These are phyloP conservation scores for Purpureocillium lavendulum DNA, from an alignment of 2,329 filamentous ascomycete genomes.

Conservation along the genomic window DNA sequence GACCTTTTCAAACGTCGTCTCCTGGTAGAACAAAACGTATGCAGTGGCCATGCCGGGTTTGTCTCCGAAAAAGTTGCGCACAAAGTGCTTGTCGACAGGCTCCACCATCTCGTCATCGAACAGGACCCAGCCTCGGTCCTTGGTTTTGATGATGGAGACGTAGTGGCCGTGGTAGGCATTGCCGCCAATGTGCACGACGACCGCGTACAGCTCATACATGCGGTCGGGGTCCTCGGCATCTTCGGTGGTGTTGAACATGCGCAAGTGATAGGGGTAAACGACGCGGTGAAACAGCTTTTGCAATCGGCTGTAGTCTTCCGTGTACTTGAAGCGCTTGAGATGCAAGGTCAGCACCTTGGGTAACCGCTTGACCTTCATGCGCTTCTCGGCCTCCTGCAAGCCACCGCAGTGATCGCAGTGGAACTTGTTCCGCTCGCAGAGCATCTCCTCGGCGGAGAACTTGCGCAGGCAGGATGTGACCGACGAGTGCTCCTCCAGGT, in stretches of 20 bases:
- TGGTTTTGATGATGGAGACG: conserved; percentile 94
- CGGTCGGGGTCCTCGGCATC: conserved; percentile 90
- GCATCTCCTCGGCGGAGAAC: conserved; percentile 96
- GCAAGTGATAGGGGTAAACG: conserved; percentile 92
- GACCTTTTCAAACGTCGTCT: conserved; percentile 64
- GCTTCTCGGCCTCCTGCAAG: conserved; percentile 93
- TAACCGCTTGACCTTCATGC: conserved; percentile 97
- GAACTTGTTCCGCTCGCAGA: conserved; percentile 97
- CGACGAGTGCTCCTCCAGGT: conserved; percentile 89
- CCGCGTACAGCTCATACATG: conserved; percentile 91
- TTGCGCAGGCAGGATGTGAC: conserved; percentile 92
- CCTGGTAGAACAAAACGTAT: conserved; percentile 96
- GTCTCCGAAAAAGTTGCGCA: conserved; percentile 95
- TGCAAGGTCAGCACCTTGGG: conserved; percentile 89
- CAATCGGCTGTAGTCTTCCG: conserved; percentile 84
- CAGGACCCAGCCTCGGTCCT: conserved; percentile 88
- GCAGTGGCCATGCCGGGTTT: conserved; percentile 85
- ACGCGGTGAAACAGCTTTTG: conserved; percentile 97
- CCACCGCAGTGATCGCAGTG: conserved; percentile 97
- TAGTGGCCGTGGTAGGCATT: conserved; percentile 98
- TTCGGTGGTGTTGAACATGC: conserved; percentile 95
- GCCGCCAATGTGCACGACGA: conserved; percentile 93
- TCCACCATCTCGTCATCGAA: conserved; percentile 99
- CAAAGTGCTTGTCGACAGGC: conserved; percentile 92
- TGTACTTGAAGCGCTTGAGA: conserved; percentile 96